Evolutionary conservation across 768 basidiomycete species (phyloP).

Genomic region (Tephrocybe sp.): DNA sequence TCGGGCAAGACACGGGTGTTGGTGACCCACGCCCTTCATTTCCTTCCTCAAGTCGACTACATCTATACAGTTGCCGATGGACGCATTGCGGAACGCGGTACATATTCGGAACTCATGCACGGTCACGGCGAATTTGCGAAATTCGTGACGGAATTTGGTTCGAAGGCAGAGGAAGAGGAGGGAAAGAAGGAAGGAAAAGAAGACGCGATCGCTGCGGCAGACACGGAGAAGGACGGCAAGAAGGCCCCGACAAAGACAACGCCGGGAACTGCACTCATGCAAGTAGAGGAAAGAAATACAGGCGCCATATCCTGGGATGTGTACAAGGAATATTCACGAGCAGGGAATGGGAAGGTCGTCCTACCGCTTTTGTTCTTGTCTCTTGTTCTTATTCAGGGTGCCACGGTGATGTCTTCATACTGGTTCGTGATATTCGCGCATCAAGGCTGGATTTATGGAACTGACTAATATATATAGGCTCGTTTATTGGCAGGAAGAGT

Average conservation of each 20-base stretch:
- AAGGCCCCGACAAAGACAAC: slow-evolving; percentile 34
- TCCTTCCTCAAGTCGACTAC: slow-evolving; percentile 85
- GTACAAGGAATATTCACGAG: slow-evolving; percentile 63
- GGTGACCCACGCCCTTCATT: slow-evolving; percentile 90
- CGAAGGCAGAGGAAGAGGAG: slow-evolving; percentile 57
- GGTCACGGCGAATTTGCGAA: slow-evolving; percentile 67
- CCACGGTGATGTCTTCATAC: slow-evolving; percentile 71
- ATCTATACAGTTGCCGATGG: slow-evolving; percentile 81
- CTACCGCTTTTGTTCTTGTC: slow-evolving; percentile 66
- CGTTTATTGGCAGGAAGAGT: slow-evolving; percentile 82
- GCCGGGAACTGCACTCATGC: slow-evolving; percentile 65
- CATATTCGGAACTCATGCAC: slow-evolving; percentile 69
- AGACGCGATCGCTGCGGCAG: slow-evolving; percentile 34
- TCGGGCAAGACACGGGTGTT: slow-evolving; percentile 79
- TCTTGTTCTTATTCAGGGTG: slow-evolving; percentile 65
- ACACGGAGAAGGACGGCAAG: slow-evolving; percentile 32
- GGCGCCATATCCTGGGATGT: slow-evolving; percentile 62
- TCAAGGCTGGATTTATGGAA: neutral
- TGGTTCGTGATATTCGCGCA: slow-evolving; percentile 46
- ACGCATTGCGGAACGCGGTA: slow-evolving; percentile 75
- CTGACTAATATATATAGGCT: slow-evolving; percentile 45
- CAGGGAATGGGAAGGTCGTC: slow-evolving; percentile 65
- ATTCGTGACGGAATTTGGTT: slow-evolving; percentile 77
- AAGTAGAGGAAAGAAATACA: slow-evolving; percentile 78
- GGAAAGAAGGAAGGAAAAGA: slow-evolving; percentile 45